Evolutionary conservation across 1,139 yeast species (phyloP), one percentile per base, ranked within the genome.

Genomic region (Arxiozyma bovina): DNA sequence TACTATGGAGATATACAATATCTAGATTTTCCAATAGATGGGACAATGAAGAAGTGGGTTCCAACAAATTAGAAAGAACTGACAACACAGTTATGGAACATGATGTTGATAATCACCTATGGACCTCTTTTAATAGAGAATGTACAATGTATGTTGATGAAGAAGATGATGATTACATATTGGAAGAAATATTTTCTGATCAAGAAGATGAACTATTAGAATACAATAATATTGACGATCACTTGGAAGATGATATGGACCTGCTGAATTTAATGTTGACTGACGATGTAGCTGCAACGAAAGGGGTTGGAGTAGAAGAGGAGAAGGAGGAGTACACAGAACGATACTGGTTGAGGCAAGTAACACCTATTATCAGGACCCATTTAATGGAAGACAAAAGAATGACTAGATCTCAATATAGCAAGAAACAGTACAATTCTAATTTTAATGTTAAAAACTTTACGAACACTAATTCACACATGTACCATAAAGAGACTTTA

Each of bases 381-480:
- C 55, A 53, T 27, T 15, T 53, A 11, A 41, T 45, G 4, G 49
- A 45, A 20, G 42, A 52, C 12, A 47, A 50, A 18, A 47, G 55
- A 41, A 44, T 55, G 22, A 57, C 57, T 4, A 53, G 57, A 45
- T 54, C 53, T 20, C 53, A 51, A 45, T 55, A 52, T 43, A 12
- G 68, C 77, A 1, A 82, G 77, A 15, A 62, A 68, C 23, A 27
- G 9, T 22, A 38, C 7, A 85, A 81, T 59, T 65, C 65, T 30
- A 78, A 82, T 0, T 71, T 60, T 1, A 80, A 78, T 57, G 9
- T 18, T 21, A 12, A 21, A 15, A 38, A 12, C n/a, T 3, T 34
- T 38, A 21, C 27, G 4, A 11, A 25, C 2, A 23, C 15, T 30
- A 34, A 46, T n/a, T 34, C 41, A 15, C 22, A 25, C 7, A 20